Base-by-base conservation (phyloP, 1,284 basidiomycete species). In the Puccinia polysora region DNA sequence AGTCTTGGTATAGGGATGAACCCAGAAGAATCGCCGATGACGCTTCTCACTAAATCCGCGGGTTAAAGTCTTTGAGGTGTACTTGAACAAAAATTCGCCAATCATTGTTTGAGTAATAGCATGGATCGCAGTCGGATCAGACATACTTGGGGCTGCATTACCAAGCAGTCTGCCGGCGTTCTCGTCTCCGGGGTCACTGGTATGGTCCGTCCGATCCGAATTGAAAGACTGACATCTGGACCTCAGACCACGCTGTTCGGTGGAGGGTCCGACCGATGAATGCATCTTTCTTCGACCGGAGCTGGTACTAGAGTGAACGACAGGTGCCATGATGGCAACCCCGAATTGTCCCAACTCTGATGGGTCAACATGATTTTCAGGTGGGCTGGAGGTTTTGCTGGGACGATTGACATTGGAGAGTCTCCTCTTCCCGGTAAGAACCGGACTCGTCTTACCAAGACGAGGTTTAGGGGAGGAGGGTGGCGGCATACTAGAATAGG, bases 91-190 rank as follows among this genome's bases (percentile, higher is more conserved):
- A 82, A 93, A 97, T 83, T 97, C 95, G 75, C 95, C 94, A 76
- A 98, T 97, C 95, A 99, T 99, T 25, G 94, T 97, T 84, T 97
- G 93, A 4, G 95, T 98, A 78, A 98, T 97, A 1, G 94, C 90
- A 79, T 97, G 93, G 76, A 97, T 79, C 59, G 79, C 78, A 23
- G 73, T 76, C 14, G 78, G 78, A 63, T 80, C 78, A 20, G 79
- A 77, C 28, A 64, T 67, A 12, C 25, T 43, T 30, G 43, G 52
- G 23, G 69, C 34, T 12, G 73, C 59, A 14, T 12, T 20, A 45
- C 50, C 30, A 30, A 49, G 20, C 20, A 28, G 45, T 45, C 55
- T 60, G 34, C 52, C 30, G 18, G 25, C n/a, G n/a, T 38, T 28
- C 14, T 70, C 65, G 79, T 97, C 93, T 14, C 92, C 95, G 25